Base-by-base conservation (phyloP, 768 basidiomycete species). In the Phylloporus sp. region DNA sequence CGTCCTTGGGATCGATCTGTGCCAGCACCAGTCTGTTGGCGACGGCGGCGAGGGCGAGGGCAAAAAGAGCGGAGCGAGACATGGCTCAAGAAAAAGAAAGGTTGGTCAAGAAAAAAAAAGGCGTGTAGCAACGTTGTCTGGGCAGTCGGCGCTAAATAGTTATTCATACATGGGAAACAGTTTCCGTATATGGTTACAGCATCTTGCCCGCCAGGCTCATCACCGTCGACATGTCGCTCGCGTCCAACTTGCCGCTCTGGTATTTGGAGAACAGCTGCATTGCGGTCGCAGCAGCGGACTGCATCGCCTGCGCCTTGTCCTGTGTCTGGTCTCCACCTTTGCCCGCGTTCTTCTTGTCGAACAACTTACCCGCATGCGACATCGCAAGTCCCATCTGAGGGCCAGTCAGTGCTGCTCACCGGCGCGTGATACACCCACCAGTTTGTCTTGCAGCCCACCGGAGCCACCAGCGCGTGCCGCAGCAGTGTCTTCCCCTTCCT, bases 1-100 rank as follows among this genome's bases (percentile, higher is more conserved):
- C 80, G 49, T 71, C 78, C n/a, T n/a, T n/a, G 1, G 76, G 69
- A 49, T 69, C 68, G 13, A 49, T 45, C 50, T 69, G 68, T 9
- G 68, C 68, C 5, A 68, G 67, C n/a, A 58, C 62, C 6, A 50
- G 43, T 31, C 69, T 48, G 4, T 72, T 59, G 23, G 68, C 57
- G 34, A 65, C 32, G 43, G 72, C 64, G 44, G 73, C 39, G 12
- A 64, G 58, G 23, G 75, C 42, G 47, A 72, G 51, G 20, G 65
- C 60, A 49, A 72, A 78, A 78, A 73, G 76, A 77, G 72, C 60
- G 75, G 69, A 70, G 62, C 70, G 74, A 60, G 74, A 75, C 78
- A 79, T 79, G 64, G 64, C 67, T 69, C 70, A 58, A 56, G 41
- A 32, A 34, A 42, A 20, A 31, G 15, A 26, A 10, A n/a, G 4